Evolutionary conservation across 2,329 filamentous ascomycete genomes (phyloP), one percentile per base, ranked within the genome.

Genomic region (Xylariaceae sp.): DNA sequence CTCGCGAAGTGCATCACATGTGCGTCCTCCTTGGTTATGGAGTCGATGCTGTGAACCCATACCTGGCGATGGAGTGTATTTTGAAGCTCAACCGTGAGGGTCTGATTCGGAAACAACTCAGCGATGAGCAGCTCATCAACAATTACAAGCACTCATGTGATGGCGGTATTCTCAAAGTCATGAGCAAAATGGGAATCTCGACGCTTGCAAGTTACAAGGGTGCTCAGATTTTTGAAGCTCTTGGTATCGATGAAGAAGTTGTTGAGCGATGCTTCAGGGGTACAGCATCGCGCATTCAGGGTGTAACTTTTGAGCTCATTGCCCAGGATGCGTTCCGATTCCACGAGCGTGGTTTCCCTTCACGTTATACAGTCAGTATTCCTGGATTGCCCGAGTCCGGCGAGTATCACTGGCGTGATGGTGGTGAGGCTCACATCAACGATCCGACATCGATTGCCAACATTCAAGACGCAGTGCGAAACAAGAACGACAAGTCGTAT

Each of bases 121-220:
- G 78, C 17, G 81, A 93, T 47, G 85, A 95, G 50, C 79, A 84
- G 59, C 82, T 96, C 45, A 91, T 96, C 56, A 83, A 85, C 60
- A 97, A 97, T 74, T 97, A 96, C 78, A 95, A 94, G 73, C 88
- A 94, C 68, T 96, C 92, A 52, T 92, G 88, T 60, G 91, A 96
- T 57, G 92, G 92, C 62, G 92, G 92, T 72, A 95, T 97, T 54
- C 76, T 97, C 54, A 97, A 97, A 71, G 92, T 97, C 66, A 97
- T 97, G 92, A 93, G 86, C 67, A 97, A 97, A 77, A 97, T 97
- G 92, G 92, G 92, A 73, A 97, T 97, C 54, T 96, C 92, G 6
- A 97, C 92, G 23, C 76, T 97, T 37, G 89, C 92, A 62, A 92
- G 86, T 56, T 97, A 97, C 76, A 97, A 97, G 76, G 92, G 92